These are phyloP conservation scores for Melampsora americana DNA, from an alignment of 1,284 basidiomycete genomes.

Conservation along the genomic window DNA sequence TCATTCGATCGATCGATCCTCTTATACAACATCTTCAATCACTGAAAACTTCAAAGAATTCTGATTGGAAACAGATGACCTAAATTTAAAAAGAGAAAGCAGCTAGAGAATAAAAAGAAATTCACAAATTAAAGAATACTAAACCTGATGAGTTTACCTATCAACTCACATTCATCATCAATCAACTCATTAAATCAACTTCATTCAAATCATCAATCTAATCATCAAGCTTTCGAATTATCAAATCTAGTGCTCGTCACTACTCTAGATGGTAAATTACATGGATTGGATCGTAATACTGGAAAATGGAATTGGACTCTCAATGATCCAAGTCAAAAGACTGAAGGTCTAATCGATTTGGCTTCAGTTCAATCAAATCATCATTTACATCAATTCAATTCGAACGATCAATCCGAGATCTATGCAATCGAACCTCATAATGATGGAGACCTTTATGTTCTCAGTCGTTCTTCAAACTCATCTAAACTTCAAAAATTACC, in stretches of 20 bases:
- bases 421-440: slow-evolving; percentile 88
- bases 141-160: no score
- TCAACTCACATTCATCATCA: background rate
- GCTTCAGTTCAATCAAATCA: slow-evolving; percentile 31
- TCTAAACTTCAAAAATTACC: slow-evolving; percentile 70
- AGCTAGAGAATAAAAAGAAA: no score
- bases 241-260: slow-evolving; percentile 70
- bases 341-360: slow-evolving; percentile 45
- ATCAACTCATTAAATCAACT: background rate
- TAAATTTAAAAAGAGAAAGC: no score
- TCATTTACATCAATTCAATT: slow-evolving; percentile 54
- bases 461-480: slow-evolving; percentile 60
- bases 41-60: no score
- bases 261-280: slow-evolving; percentile 83
- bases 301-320: slow-evolving; percentile 77
- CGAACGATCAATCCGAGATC: slow-evolving; percentile 64
- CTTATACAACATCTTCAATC: no score
- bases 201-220: slow-evolving; percentile 6
- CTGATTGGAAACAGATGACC: no score
- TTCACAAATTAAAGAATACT: no score
- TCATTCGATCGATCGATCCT: no score
- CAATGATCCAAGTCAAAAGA: slow-evolving; percentile 56
- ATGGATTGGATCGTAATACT: slow-evolving; percentile 75
- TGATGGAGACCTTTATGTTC: slow-evolving; percentile 75
- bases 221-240: slow-evolving; percentile 27